A percentile compares a stretch with the other conserved stretches of the same genome.
These are phyloP conservation scores for Chlorella sp. DNA, from an alignment of 139 green algal species.

Conservation along the genomic window DNA sequence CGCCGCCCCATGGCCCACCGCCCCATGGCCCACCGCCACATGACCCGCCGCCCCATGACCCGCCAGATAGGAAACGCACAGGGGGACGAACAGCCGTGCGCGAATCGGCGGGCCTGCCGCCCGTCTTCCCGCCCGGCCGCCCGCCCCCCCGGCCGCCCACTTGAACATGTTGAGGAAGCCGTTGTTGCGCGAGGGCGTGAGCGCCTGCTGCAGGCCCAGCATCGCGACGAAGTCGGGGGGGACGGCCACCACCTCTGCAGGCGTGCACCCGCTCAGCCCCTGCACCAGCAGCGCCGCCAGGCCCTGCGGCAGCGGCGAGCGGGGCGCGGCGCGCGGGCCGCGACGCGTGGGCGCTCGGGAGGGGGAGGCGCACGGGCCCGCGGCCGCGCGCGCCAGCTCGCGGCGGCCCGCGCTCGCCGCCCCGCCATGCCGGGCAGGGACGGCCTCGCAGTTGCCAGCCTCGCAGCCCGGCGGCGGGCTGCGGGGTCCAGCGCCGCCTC, in stretches of 20 bases:
- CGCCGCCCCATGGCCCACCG: not conserved
- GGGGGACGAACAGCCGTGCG: no score
- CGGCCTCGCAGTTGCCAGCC: no score
- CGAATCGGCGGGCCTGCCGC: no score
- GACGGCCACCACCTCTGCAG: slow-evolving; percentile 65
- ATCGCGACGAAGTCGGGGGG: slow-evolving; percentile 85
- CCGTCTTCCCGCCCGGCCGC: no score
- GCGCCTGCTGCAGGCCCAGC: slow-evolving; percentile 92
- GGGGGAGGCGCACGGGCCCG: not conserved
- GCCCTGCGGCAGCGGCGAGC: slow-evolving; percentile 48
- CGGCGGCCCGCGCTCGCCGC: no score
- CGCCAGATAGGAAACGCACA: no score
- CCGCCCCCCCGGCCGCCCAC: no score
- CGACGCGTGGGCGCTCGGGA: no score
- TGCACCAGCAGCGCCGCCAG: slow-evolving; percentile 90
- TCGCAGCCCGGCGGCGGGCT: no score
- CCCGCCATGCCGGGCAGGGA: no score
- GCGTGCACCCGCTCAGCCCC: slow-evolving; percentile 84
- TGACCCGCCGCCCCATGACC: not conserved
- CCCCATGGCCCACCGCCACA: not conserved
- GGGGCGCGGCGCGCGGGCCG: not conserved
- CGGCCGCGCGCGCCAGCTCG: no score
- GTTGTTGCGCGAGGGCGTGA: slow-evolving; percentile 98
- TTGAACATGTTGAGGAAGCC: slow-evolving; percentile 97
- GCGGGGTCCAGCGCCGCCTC: no score